phyloP scores from a whole-genome alignment of 352 stramenopile species.

The Globisporangium nodosum region DNA sequence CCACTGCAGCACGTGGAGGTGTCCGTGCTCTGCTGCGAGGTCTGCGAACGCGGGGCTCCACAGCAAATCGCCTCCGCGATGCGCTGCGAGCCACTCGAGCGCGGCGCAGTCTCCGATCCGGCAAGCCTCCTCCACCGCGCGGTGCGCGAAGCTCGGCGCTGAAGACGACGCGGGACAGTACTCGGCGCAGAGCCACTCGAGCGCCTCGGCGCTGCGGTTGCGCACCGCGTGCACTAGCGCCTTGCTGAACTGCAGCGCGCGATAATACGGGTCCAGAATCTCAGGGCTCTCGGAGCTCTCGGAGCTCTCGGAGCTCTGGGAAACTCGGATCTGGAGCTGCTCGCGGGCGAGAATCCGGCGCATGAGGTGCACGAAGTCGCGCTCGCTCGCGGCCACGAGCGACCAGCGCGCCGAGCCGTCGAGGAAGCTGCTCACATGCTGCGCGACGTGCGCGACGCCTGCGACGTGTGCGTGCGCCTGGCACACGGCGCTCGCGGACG shows the following conservation, averaged over 20 bases:
- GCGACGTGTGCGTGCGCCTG: neutral
- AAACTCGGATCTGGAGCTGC: neutral
- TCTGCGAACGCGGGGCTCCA: slow-evolving; percentile 2
- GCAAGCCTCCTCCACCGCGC: neutral
- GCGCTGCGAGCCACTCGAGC: slow-evolving; percentile 1
- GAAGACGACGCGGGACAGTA: neutral
- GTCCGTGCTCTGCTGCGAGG: neutral
- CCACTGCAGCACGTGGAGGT: neutral
- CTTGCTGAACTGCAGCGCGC: neutral
- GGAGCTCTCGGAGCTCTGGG: neutral
- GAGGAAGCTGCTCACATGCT: neutral
- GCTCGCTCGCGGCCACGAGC: neutral
- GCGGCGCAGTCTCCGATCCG: neutral
- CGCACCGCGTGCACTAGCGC: neutral
- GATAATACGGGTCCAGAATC: neutral
- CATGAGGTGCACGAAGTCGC: slow-evolving; percentile 1
- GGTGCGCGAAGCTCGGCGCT: neutral
- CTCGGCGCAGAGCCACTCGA: neutral
- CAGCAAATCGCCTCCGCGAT: neutral
- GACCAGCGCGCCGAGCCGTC: neutral
- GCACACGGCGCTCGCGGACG: neutral
- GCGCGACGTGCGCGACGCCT: neutral
- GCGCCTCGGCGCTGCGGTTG: neutral
- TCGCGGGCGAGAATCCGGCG: neutral
- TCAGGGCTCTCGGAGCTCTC: neutral